These are phyloP conservation scores for Gelatoporia subvermispora DNA, from an alignment of 768 basidiomycete species.

Conservation along the genomic window DNA sequence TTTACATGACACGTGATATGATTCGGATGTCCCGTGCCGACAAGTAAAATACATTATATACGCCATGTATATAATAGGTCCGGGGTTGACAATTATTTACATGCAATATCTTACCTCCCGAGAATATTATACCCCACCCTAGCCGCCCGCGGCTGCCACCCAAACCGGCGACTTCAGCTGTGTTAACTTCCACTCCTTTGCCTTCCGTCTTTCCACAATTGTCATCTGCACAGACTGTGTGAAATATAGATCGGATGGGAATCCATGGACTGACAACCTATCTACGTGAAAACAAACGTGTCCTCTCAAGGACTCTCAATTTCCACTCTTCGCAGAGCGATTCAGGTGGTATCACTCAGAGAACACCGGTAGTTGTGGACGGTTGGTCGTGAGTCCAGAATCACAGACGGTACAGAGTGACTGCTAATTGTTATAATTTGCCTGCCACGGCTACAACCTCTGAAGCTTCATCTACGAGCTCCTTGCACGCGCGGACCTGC, in stretches of 20 bases:
- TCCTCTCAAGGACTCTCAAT: conserved; percentile 34
- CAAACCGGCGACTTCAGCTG: no score
- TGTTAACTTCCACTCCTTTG: no score
- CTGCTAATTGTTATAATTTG: background rate
- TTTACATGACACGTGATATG: no score
- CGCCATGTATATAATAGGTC: no score
- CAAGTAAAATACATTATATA: no score
- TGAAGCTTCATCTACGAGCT: conserved; percentile 72
- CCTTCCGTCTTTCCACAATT: no score
- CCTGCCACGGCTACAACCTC: background rate
- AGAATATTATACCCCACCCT: no score
- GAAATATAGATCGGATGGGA: conserved; percentile 31
- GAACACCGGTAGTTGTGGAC: conserved; percentile 61
- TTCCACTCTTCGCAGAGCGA: conserved; percentile 14
- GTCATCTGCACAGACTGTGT: no score
- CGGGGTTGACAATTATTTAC: no score
- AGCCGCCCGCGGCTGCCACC: no score
- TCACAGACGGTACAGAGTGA: background rate
- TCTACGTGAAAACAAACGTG: conserved; percentile 40
- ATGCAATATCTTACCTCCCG: no score
- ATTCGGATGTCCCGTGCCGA: no score
- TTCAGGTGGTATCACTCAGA: background rate
- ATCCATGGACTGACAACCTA: conserved; percentile 50
- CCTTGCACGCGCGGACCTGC: conserved; percentile 52
- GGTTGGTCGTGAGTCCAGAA: conserved; percentile 75